Evolutionary conservation across 192 early-diverging fungal species (phyloP), one percentile per base, ranked within the genome.

Genomic region (Backusella morwellensis): DNA sequence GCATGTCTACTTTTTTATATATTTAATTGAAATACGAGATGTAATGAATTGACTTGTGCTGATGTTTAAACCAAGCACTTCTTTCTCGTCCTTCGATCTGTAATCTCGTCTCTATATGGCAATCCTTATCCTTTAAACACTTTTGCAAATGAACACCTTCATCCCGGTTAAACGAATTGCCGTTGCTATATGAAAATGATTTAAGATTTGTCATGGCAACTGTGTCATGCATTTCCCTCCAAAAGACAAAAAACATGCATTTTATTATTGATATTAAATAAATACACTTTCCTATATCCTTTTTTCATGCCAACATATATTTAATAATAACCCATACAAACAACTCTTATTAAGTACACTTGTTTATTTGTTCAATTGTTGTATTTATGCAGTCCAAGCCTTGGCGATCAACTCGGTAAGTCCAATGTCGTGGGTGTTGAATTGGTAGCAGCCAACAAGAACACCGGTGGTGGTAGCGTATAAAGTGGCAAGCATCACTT

Each of bases 361-460:
- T 72, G n/a, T 72, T 72, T 44, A 32, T 40, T 32, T 50, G n/a
- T 47, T 50, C 38, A 52, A 50, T 44, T 26, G 41, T 32, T 17
- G 40, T 72, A 29, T 63, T 63, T 63, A 63, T 63, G 56, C 56
- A 74, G 89, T 90, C 97, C 97, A 98, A 56, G 92, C 63, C 59
- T 93, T 88, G 84, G 89, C 86, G 77, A 96, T 88, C 79, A 96
- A 88, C 80, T 94, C 93, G 42, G 96, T 97, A 76, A 99, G 87
- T 32, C 98, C 97, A 75, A 99, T 88, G 72, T 99, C 98, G 38
- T 95, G 91, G 26, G 97, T 97, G 86, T 99, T 99, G 91, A 99
- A 94, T 74, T 93, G 85, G 89, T 94, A 99, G 77, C 90, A 93
- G 35, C 95, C 97, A 80, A 95, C 91, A 81, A 97, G 81, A 14